Evolutionary conservation across 2,329 filamentous ascomycete species (phyloP).

Genomic region (Cercospora janseana): DNA sequence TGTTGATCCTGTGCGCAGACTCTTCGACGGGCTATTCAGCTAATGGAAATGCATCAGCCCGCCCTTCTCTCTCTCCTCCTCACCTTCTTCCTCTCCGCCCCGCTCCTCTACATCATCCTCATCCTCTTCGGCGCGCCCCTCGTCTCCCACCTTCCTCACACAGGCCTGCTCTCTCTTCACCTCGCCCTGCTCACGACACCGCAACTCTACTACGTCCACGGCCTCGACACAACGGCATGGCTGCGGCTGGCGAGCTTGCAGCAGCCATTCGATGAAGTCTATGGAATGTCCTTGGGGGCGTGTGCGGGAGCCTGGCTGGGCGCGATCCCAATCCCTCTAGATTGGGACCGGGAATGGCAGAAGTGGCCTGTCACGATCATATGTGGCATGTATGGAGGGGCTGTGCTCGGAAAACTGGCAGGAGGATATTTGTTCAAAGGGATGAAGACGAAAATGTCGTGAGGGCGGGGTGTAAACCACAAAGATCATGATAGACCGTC

Average conservation of each 20-base stretch:
- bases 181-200: constrained; percentile 75
- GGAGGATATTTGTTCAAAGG: constrained; percentile 53
- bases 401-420: constrained; percentile 65
- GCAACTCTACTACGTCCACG: constrained; percentile 81
- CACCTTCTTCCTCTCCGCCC: constrained; percentile 55
- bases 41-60: constrained; percentile 51
- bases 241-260: constrained; percentile 64
- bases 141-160: constrained; percentile 75
- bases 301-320: constrained; percentile 85
- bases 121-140: constrained; percentile 90
- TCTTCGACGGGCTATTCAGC: neutral
- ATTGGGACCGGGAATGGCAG: constrained; percentile 99
- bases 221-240: constrained; percentile 72
- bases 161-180: constrained; percentile 75
- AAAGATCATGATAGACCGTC: neutral
- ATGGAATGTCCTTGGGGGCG: constrained; percentile 76
- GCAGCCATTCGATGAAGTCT: constrained; percentile 77
- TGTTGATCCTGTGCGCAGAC: constrained; percentile 16
- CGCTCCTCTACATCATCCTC: constrained; percentile 60
- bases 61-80: constrained; percentile 67
- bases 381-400: constrained; percentile 76
- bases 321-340: constrained; percentile 89
- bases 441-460: constrained; percentile 42
- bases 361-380: constrained; percentile 93
- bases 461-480: too few relatives aligned